Conservation (phyloP, 2,329 filamentous ascomycete genomes). For the Trichophyton mentagrophytes region DNA sequence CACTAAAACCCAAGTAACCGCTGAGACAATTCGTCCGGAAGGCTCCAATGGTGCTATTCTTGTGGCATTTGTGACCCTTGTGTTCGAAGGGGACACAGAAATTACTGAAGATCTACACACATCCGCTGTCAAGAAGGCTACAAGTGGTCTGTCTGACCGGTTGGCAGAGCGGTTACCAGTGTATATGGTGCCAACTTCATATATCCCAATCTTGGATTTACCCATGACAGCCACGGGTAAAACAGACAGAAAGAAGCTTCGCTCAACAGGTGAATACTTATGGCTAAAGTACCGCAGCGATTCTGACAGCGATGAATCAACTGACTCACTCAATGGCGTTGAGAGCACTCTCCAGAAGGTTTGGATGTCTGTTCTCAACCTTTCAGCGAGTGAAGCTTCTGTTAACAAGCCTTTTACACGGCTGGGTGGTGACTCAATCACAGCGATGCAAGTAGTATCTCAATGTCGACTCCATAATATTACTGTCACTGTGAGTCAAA, state of each 20-base stretch:
- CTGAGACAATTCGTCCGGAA: neutral
- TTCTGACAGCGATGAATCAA: neutral
- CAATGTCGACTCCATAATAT: constrained; percentile 4
- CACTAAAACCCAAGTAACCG: neutral
- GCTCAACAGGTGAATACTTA: neutral
- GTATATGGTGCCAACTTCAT: constrained; percentile 7
- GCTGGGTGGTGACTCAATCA: constrained; percentile 6
- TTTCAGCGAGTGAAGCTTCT: constrained; percentile 3
- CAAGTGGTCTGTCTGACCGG: neutral
- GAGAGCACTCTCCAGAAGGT: constrained; percentile 7
- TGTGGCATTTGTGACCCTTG: neutral
- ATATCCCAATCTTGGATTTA: neutral
- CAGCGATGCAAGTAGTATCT: constrained; percentile 7
- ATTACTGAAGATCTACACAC: neutral
- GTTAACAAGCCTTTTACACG: constrained; percentile 6
- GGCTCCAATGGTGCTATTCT: neutral
- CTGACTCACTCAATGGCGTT: neutral
- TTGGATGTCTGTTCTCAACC: constrained; percentile 9
- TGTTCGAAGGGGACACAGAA: neutral
- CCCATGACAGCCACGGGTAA: constrained; percentile 2
- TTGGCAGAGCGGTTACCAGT: neutral
- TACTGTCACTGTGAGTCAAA: neutral
- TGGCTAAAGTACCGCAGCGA: constrained; percentile 1
- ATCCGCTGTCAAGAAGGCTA: neutral
- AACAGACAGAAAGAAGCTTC: neutral